These are phyloP conservation scores for Ogataea glucozyma DNA, from an alignment of 805 yeast species.

Conservation along the genomic window DNA sequence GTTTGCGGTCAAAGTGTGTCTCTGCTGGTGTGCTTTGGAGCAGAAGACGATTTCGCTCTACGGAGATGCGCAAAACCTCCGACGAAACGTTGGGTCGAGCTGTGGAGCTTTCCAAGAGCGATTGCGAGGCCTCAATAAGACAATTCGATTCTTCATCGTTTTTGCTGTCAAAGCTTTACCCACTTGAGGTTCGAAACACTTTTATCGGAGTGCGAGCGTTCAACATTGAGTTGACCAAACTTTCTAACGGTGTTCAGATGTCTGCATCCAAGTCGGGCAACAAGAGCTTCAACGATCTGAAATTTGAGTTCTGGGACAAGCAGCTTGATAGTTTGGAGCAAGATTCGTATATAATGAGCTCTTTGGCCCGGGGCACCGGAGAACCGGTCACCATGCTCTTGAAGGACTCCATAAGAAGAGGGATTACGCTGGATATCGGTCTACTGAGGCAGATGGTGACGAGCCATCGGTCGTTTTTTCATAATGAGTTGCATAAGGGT, in stretches of 20 bases:
- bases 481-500: slow-evolving; percentile 46
- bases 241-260: slow-evolving; percentile 28
- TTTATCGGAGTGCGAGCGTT: slow-evolving; percentile 66
- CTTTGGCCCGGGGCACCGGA: slow-evolving; percentile 28
- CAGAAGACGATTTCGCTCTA: background rate
- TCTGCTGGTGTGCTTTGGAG: too few species aligned
- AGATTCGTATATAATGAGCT: background rate
- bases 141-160: slow-evolving; percentile 62
- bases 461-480: slow-evolving; percentile 55
- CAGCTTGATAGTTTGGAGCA: slow-evolving; percentile 45
- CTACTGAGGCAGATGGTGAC: slow-evolving; percentile 61
- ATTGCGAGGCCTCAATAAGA: slow-evolving; percentile 47
- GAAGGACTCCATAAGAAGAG: slow-evolving; percentile 50
- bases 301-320: slow-evolving; percentile 77
- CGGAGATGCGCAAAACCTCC: background rate
- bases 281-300: slow-evolving; percentile 46
- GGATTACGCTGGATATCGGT: slow-evolving; percentile 50
- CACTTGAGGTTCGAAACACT: slow-evolving; percentile 60
- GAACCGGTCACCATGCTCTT: slow-evolving; percentile 69
- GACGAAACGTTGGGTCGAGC: slow-evolving; percentile 6
- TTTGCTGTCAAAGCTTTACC: slow-evolving; percentile 67
- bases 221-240: slow-evolving; percentile 53
- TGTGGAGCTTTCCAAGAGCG: slow-evolving; percentile 40
- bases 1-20: too few species aligned
- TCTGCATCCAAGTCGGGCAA: slow-evolving; percentile 24